Evolutionary conservation across 2,329 filamentous ascomycete species (phyloP), one percentile per base, ranked within the genome.

Genomic region (Fusarium gaditjirri): DNA sequence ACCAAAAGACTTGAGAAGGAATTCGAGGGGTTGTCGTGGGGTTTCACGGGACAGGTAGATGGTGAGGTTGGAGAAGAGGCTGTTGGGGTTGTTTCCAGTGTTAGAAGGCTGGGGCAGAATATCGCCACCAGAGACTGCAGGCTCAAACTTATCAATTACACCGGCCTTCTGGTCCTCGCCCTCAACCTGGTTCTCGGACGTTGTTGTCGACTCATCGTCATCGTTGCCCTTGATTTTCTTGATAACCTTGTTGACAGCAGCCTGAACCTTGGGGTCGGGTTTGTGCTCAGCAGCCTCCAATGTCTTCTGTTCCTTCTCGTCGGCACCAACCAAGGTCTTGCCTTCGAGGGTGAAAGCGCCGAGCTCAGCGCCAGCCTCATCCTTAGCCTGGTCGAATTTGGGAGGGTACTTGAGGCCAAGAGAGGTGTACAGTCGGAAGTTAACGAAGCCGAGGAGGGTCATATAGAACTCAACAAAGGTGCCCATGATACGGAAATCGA

Each of bases 381-480:
- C 96, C 83, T 93, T 95, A 79, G 87, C 87, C 75, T 90, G 86
- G 80, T 98, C 94, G 77, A 98, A 98, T 82, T 94, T 97, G 69
- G 96, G 96, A 23, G 96, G 96, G 80, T 99, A 99, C 64, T 98
- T 94, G 70, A 99, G 85, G 13, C 96, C 96, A 71, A 97, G 86
- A 2, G 93, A 91, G 2, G 94, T 97, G 85, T 98, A 99, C 50
- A 99, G 87, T 72, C 94, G 88, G 87, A 94, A 99, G 87, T 99
- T 98, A 83, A 98, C 91, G 78, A 99, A 99, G 68, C 95, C 93
- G 25, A 99, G 87, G 19, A 99, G 88, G 8, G 95, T 98, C 78
- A 97, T 97, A 86, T 99, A 99, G 82, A 99, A 99, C 82, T 99
- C 95, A 73, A 99, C 91, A 80, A 99, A 99, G 8, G 96, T 99